A percentile compares a stretch with the other conserved stretches of the same genome.
phyloP scores from a whole-genome alignment of 2,329 filamentous ascomycete species.

The Sordariomycetes sp. region DNA sequence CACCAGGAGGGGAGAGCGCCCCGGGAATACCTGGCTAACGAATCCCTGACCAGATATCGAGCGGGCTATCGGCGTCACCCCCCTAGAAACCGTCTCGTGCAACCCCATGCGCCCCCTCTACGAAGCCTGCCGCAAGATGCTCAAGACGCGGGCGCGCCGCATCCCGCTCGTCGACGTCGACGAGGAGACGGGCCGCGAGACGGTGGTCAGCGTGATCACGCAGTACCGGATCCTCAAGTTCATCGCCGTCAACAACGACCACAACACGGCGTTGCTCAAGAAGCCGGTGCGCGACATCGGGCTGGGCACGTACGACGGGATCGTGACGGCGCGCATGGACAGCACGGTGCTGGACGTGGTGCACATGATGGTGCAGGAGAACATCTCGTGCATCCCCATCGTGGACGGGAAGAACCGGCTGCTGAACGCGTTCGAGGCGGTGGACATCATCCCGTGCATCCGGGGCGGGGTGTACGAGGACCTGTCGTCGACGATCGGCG shows the following conservation, averaged over 20 bases:
- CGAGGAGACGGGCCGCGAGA: conserved; percentile 83
- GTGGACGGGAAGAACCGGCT: conserved; percentile 68
- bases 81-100: conserved; percentile 92
- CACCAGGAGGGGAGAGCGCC: not conserved
- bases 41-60: conserved; percentile 65
- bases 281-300: conserved; percentile 78
- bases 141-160: conserved; percentile 81
- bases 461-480: conserved; percentile 91
- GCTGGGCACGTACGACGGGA: conserved; percentile 71
- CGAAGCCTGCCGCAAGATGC: conserved; percentile 90
- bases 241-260: conserved; percentile 83
- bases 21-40: conserved; percentile 2
- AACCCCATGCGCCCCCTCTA: conserved; percentile 85
- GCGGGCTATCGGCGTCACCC: conserved; percentile 79
- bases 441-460: conserved; percentile 93
- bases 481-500: conserved; percentile 73
- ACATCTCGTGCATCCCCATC: conserved; percentile 91
- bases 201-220: conserved; percentile 93
- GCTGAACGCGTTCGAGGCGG: conserved; percentile 93
- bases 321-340: conserved; percentile 79
- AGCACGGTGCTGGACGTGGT: conserved; percentile 91
- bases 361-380: conserved; percentile 81
- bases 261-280: conserved; percentile 77
- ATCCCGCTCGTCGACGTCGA: conserved; percentile 92
- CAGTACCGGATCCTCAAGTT: conserved; percentile 99